A percentile compares a stretch with the other conserved stretches of the same genome.
Conservation (phyloP, 257 asterid species). For the Apocynum venetum region DNA sequence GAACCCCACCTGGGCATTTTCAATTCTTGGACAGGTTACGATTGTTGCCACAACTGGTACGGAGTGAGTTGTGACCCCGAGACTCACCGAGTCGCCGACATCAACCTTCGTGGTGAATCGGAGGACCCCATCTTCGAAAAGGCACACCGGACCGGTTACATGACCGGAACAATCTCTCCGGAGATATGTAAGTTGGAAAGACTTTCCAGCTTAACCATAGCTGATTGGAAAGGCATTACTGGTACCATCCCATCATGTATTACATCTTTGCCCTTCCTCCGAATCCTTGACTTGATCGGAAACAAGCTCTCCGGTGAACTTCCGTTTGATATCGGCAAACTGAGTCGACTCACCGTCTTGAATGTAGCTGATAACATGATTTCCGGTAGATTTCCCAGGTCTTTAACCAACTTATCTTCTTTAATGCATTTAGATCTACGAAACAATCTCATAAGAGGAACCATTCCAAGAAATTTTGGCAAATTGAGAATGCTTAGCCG, state of each 20-base stretch:
- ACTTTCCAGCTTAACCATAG: constrained; percentile 70
- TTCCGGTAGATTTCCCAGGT: constrained; percentile 57
- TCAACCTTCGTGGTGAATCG: constrained; percentile 88
- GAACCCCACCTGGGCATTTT: constrained; percentile 66
- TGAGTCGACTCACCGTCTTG: constrained; percentile 64
- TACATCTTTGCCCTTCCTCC: constrained; percentile 48
- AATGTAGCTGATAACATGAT: constrained; percentile 77
- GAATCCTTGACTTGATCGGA: constrained; percentile 67
- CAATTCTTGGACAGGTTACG: constrained; percentile 71
- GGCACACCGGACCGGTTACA: constrained; percentile 67
- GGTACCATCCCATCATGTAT: constrained; percentile 72
- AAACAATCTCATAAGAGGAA: constrained; percentile 52
- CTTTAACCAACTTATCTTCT: constrained; percentile 49
- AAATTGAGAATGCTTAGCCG: constrained; percentile 72
- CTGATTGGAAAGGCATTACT: constrained; percentile 85
- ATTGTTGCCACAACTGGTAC: constrained; percentile 83
- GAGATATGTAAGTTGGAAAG: constrained; percentile 53
- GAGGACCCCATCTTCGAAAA: constrained; percentile 77
- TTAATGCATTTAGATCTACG: constrained; percentile 76
- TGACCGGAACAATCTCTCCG: constrained; percentile 79
- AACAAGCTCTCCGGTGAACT: constrained; percentile 64
- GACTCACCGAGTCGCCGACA: constrained; percentile 67
- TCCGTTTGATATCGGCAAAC: constrained; percentile 61
- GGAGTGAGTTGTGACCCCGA: constrained; percentile 85
- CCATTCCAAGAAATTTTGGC: constrained; percentile 57